Base-by-base conservation (phyloP, 352 stramenopile species). In the Globisporangium apiculatum region DNA sequence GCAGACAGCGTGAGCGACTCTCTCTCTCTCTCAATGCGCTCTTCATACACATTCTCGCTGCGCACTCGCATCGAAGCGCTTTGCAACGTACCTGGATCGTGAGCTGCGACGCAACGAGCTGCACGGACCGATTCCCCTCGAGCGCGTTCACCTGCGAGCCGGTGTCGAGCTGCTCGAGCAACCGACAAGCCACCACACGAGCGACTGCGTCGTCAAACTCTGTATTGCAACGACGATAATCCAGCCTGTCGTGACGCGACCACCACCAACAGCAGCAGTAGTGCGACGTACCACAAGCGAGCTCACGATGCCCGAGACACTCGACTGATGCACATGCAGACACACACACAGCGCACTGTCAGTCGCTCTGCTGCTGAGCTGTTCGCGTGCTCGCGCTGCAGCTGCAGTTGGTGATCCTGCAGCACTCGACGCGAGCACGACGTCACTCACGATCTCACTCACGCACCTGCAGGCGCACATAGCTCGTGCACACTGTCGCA, bases 391-490 rank as follows among this genome's bases (percentile, higher is more conserved):
- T 31, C 24, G 24, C 24, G 24, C 24, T 31, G 24, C 24, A 31
- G 24, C 24, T 31, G 24, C 24, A 31, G 1, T 31, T 31, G 24
- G 24, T 2, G 24, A 31, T 31, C 24, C 24, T 2, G 24, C 24
- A 31, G 24, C 24, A 31, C 24, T 31, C 24, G 24, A n/a, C 18
- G 7, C 42, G n/a, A 43, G 51, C 12, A 65, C 52, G 14, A 31
- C 18, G 14, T 7, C 9, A 18, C 38, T 35, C 36, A n/a, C 11
- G 12, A 51, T 7, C 8, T 2, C 17, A 60, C 50, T 35, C 5
- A 31, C 4, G 48, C 58, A 87, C 81, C 76, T 87, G 69, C 7
- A 89, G 58, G 11, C 73, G 59, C 12, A 92, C 65, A 36, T 74
- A 71, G 31, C 66, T 81, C 10, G 68, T 61, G 14, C 83, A 93